Evolutionary conservation across 805 yeast species (phyloP), one percentile per base, ranked within the genome.

Genomic region (Candida endomychidarum): DNA sequence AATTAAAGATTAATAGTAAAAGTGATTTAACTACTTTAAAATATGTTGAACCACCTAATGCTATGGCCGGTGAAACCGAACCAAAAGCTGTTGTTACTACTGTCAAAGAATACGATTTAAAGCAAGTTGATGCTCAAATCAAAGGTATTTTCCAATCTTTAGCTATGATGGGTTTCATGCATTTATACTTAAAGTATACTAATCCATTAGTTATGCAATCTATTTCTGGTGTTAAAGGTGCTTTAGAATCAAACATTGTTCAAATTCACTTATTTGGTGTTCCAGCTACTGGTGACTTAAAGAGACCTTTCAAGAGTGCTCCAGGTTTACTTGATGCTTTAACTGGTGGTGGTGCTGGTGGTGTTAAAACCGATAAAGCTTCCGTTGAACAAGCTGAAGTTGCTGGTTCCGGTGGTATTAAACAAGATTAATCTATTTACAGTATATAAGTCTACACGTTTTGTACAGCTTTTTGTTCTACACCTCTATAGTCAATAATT

Each of bases 141-240:
- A 88, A 86, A 68, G 80, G 95, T 49, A 78, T 88, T 51, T 81
- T 83, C 75, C 86, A 95, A 48, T 85, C 95, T 49, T 61, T 90
- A 53, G 96, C 95, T 56, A 88, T 93, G 96, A 90, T 93, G 90
- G 95, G 84, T 18, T 86, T 91, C 81, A 90, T 91, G 98, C 99
- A 93, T 68, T 59, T 93, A 47, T 91, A 91, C 80, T 80, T 93
- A 95, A 85, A 88, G 69, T 93, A 88, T 77, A 89, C 97, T 65
- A 89, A 93, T 70, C 99, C 99, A 45, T 78, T 93, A 61, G 81
- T 93, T 52, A 85, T 91, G 89, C 98, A 93, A 74, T 81, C 90
- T 49, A 78, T 93, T 53, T 78, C 95, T 38, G 91, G 96, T 38
- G 71, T 93, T 56, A 93, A 93, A 78, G 72, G 86, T 53, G 96